Conservation (phyloP, 2,329 filamentous ascomycete species). For the Neofusicoccum kwambonambiense region DNA sequence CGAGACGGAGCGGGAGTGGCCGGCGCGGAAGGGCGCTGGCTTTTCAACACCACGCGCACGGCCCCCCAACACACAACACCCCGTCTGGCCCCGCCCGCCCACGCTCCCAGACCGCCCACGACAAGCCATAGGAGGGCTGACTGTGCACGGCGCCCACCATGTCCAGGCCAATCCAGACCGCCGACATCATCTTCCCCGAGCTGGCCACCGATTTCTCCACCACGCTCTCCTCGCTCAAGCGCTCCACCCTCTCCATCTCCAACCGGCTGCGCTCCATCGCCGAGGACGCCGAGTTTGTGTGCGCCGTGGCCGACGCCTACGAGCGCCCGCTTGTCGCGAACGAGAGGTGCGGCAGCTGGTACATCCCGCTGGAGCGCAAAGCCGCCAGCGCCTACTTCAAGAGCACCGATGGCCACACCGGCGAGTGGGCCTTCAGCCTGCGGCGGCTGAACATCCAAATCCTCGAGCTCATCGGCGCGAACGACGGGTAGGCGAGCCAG, state of each 20-base stretch:
- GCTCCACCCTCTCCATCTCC: slow-evolving; percentile 71
- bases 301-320: slow-evolving; percentile 56
- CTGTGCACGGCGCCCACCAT: not conserved
- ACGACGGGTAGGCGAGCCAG: slow-evolving; percentile 60
- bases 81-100: not conserved
- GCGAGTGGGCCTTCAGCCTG: slow-evolving; percentile 87
- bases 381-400: slow-evolving; percentile 88
- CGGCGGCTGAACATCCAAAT: slow-evolving; percentile 82
- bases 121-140: no score
- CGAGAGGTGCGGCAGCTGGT: slow-evolving; percentile 95
- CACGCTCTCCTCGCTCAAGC: slow-evolving; percentile 69
- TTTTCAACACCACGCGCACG: slow-evolving; percentile 12
- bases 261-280: slow-evolving; percentile 82
- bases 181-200: slow-evolving; percentile 54
- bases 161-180: slow-evolving; percentile 25
- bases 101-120: not conserved
- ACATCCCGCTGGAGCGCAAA: slow-evolving; percentile 67
- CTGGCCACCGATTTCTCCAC: slow-evolving; percentile 65
- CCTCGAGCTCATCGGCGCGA: slow-evolving; percentile 62
- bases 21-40: not conserved
- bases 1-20: not conserved
- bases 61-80: not conserved
- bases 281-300: slow-evolving; percentile 73
- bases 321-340: slow-evolving; percentile 79
- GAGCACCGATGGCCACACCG: slow-evolving; percentile 90